A percentile compares a stretch with the other conserved stretches of the same genome.
These are phyloP conservation scores for Kondoa malvinella DNA, from an alignment of 768 basidiomycete genomes.

Conservation along the genomic window DNA sequence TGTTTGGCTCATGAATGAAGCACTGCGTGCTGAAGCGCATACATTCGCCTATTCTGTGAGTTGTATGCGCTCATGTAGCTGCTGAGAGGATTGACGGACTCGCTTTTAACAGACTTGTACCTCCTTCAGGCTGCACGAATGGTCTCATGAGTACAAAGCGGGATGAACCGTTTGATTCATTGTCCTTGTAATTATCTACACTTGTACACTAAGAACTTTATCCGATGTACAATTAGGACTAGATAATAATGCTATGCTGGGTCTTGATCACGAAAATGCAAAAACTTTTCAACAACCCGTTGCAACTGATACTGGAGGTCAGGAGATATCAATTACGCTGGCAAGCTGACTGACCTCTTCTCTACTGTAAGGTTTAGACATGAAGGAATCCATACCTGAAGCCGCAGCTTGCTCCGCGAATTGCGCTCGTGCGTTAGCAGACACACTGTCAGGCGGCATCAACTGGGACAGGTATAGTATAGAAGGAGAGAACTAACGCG, in stretches of 20 bases:
- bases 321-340: neutral
- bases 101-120: too few relatives aligned
- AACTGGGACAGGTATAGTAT: neutral
- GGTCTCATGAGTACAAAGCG: too few relatives aligned
- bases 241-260: too few relatives aligned
- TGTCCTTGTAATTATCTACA: too few relatives aligned
- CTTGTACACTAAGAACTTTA: too few relatives aligned
- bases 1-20: too few relatives aligned
- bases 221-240: too few relatives aligned
- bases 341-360: neutral
- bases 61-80: too few relatives aligned
- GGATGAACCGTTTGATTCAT: too few relatives aligned
- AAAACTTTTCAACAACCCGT: neutral
- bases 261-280: neutral
- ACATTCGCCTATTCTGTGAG: neutral
- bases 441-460: constrained; percentile 5
- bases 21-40: too few relatives aligned
- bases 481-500: neutral
- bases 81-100: too few relatives aligned
- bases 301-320: neutral
- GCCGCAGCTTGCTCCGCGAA: constrained; percentile 10
- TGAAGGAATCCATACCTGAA: constrained; percentile 15
- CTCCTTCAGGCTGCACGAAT: too few relatives aligned
- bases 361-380: neutral
- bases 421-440: constrained; percentile 13